Evolutionary conservation across 2,329 filamentous ascomycete genomes (phyloP).

Genomic region (Knoxdaviesia capensis): DNA sequence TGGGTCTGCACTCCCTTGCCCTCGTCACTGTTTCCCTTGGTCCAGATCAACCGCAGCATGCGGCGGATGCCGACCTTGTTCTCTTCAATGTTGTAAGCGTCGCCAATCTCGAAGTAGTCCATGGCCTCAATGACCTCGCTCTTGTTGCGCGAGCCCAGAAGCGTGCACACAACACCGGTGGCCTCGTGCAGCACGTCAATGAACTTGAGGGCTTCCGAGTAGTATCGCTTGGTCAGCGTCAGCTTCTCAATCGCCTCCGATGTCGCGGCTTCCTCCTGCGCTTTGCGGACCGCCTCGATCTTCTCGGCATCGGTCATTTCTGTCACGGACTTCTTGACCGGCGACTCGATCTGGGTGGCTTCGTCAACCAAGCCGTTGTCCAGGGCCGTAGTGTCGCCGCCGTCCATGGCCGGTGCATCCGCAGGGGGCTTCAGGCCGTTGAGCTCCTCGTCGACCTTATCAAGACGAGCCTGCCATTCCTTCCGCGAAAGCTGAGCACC

Average conservation of each 20-base stretch:
- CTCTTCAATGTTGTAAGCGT: conserved; percentile 90
- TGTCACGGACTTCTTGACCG: conserved; percentile 47
- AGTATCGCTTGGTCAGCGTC: conserved; percentile 75
- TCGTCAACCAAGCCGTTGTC: conserved; percentile 71
- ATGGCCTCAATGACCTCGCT: conserved; percentile 97
- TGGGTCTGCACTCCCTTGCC: conserved; percentile 95
- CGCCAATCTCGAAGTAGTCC: conserved; percentile 90
- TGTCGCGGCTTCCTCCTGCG: conserved; percentile 70
- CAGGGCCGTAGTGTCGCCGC: conserved; percentile 45
- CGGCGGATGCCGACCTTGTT: conserved; percentile 81
- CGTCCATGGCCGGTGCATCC: conserved; percentile 51
- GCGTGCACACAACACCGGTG: conserved; percentile 62
- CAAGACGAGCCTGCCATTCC: conserved; percentile 68
- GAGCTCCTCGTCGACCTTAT: conserved; percentile 67
- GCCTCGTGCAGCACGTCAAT: conserved; percentile 79
- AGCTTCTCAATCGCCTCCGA: conserved; percentile 76
- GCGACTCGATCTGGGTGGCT: conserved; percentile 59
- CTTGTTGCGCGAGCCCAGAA: conserved; percentile 90
- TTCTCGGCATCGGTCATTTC: conserved; percentile 74
- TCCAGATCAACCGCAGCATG: conserved; percentile 97
- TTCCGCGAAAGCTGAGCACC: conserved; percentile 67
- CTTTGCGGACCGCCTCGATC: conserved; percentile 52
- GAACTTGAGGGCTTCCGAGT: conserved; percentile 81
- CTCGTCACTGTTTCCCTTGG: conserved; percentile 97
- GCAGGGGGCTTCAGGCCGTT: conserved; percentile 62